Evolutionary conservation across 495 filamentous ascomycete genomes (phyloP), one percentile per base, ranked within the genome.

Genomic region (Pseudevernia furfuracea): DNA sequence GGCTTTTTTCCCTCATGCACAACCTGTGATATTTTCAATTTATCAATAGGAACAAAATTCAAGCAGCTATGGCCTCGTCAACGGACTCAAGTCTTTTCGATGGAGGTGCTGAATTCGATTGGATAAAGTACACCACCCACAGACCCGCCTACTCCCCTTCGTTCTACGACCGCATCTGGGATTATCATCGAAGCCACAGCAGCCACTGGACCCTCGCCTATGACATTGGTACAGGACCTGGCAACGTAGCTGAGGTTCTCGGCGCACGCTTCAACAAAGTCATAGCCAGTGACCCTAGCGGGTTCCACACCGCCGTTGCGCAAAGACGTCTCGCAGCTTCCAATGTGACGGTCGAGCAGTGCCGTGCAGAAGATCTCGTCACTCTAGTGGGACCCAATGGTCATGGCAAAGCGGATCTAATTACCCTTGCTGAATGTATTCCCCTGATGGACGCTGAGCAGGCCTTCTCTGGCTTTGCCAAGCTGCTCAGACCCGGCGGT

Each of bases 161-260:
- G 1, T 70, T 71, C 66, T 70, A 68, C 55, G 37, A 65, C 9
- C 32, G 55, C 34, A 70, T 71, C 44, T 61, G 67, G 56, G 34
- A 56, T 15, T 70, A 71, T 60, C 70, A 70, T 46, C 21, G 28
- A 34, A 39, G 46, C 1, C 62, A 68, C 43, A 52, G 23, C n/a
- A 43, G 38, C 30, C 38, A 17, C 38, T 66, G 59, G 48, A 25
- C 25, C 32, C 52, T 69, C 23, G 72, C 71, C n/a, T 68, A 72
- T 46, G 72, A 75, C 53, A 64, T 75, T 15, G 73, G 71, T 43
- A 66, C 64, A 30, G 72, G 73, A 28, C 67, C 73, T 2, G 72
- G 72, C 23, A 59, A 69, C 3, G 72, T 70, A 25, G 61, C 68
- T 0, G 67, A 63, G 4, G 63, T 62, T 17, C 63, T 75, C 17